Percentiles rank a stretch among this genome's conserved stretches.
Conservation (phyloP, 2,329 filamentous ascomycete genomes). For the Aspergillus brasiliensis region DNA sequence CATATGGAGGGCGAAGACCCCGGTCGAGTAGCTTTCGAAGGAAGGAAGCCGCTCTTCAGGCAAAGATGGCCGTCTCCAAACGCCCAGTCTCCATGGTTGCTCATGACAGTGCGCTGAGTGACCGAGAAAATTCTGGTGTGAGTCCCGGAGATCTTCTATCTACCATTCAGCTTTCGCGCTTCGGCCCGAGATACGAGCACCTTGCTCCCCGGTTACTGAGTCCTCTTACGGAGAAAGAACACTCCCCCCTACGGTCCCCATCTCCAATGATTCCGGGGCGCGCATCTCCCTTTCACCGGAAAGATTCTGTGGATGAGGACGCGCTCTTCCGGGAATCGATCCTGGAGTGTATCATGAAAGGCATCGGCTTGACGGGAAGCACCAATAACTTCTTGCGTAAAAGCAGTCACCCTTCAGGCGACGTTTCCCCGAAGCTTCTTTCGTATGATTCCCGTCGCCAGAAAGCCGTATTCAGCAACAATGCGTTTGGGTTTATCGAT, state of each 20-base stretch:
- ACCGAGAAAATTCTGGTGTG: slow-evolving; percentile 49
- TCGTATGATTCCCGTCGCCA: slow-evolving; percentile 81
- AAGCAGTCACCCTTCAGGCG: slow-evolving; percentile 66
- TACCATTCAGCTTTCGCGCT: slow-evolving; percentile 71
- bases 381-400: slow-evolving; percentile 67
- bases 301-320: slow-evolving; percentile 86
- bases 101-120: slow-evolving; percentile 26
- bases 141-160: slow-evolving; percentile 78
- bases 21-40: slow-evolving; percentile 73
- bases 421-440: slow-evolving; percentile 80
- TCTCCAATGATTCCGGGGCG: slow-evolving; percentile 30
- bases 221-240: slow-evolving; percentile 50
- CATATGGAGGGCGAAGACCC: slow-evolving; percentile 64
- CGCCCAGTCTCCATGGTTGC: slow-evolving; percentile 23
- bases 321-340: slow-evolving; percentile 86
- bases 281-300: slow-evolving; percentile 59
- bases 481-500: slow-evolving; percentile 90
- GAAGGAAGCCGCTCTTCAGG: slow-evolving; percentile 76
- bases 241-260: slow-evolving; percentile 38
- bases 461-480: slow-evolving; percentile 79
- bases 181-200: slow-evolving; percentile 54
- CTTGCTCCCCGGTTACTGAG: slow-evolving; percentile 34
- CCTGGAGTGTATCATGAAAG: slow-evolving; percentile 92
- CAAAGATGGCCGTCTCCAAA: slow-evolving; percentile 55
- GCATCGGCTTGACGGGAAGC: slow-evolving; percentile 74